Conservation (phyloP, 2,329 filamentous ascomycete species). For the Hypoxylon sp. region DNA sequence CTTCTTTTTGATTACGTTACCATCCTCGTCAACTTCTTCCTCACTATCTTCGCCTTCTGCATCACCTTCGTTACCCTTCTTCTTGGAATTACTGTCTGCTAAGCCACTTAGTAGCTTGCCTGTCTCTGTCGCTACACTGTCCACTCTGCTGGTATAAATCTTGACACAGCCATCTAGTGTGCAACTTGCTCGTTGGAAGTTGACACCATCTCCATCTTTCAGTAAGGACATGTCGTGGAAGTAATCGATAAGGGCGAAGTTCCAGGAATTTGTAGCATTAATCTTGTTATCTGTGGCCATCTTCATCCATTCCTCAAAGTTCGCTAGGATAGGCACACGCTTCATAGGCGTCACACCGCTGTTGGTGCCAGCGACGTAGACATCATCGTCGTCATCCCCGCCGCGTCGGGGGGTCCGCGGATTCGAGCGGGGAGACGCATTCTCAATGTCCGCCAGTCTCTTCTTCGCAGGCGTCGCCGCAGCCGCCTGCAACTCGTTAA, state of each 20-base stretch:
- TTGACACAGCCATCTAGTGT: constrained; percentile 98
- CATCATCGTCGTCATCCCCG: constrained; percentile 67
- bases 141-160: constrained; percentile 98
- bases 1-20: constrained; percentile 71
- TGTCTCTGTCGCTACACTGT: constrained; percentile 97
- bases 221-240: constrained; percentile 99
- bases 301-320: constrained; percentile 99
- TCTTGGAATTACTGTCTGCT: constrained; percentile 86
- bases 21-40: constrained; percentile 74
- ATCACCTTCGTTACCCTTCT: constrained; percentile 75
- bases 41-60: constrained; percentile 78
- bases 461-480: constrained; percentile 77
- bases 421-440: constrained; percentile 69
- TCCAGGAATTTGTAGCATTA: constrained; percentile 98
- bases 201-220: constrained; percentile 96
- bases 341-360: constrained; percentile 94
- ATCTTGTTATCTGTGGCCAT: constrained; percentile 99
- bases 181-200: constrained; percentile 98
- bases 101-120: constrained; percentile 94
- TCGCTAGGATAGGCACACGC: constrained; percentile 93
- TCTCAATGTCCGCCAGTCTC: constrained; percentile 71
- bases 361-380: constrained; percentile 78
- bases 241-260: constrained; percentile 99
- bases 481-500: constrained; percentile 90
- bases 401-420: constrained; percentile 67